Percentiles rank a stretch among this genome's conserved stretches.
Conservation (phyloP, 306 rosid genomes). For the Coriaria nepalensis region DNA sequence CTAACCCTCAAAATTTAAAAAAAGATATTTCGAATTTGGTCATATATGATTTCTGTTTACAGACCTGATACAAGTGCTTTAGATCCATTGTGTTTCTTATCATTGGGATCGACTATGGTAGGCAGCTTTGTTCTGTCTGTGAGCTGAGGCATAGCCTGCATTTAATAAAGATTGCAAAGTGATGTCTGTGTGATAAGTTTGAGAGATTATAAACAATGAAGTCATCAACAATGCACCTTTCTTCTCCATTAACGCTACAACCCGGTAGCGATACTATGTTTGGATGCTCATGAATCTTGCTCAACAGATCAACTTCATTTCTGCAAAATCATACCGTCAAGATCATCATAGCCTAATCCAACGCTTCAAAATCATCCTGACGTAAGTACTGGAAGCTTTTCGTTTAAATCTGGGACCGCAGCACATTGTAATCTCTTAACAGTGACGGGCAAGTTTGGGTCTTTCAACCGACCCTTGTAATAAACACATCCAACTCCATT, state of each 20-base stretch:
- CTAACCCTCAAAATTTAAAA: conserved; percentile 6
- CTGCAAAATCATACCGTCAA: conserved; percentile 38
- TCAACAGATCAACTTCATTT: conserved; percentile 68
- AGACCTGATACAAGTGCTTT: conserved; percentile 84
- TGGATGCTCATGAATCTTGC: conserved; percentile 57
- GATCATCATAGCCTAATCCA: not conserved
- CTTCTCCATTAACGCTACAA: conserved; percentile 42
- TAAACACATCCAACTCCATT: conserved; percentile 80
- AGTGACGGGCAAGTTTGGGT: conserved; percentile 42
- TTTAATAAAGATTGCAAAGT: not conserved
- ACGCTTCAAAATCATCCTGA: not conserved
- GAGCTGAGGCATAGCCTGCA: conserved; percentile 96
- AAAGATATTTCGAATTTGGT: not conserved
- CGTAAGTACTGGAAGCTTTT: conserved; percentile 56
- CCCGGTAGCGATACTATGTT: conserved; percentile 63
- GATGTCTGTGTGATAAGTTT: too few species aligned
- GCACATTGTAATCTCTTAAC: conserved; percentile 61
- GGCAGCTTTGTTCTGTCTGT: conserved; percentile 85
- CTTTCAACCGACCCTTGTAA: conserved; percentile 60
- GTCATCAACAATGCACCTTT: conserved; percentile 57
- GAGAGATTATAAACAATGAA: conserved; percentile 35
- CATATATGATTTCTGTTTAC: not conserved
- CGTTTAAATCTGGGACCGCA: conserved; percentile 35
- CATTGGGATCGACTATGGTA: conserved; percentile 61
- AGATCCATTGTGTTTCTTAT: conserved; percentile 71